Conservation (phyloP, 2,329 filamentous ascomycete genomes). For the Calonectria pseudoreteaudii region DNA sequence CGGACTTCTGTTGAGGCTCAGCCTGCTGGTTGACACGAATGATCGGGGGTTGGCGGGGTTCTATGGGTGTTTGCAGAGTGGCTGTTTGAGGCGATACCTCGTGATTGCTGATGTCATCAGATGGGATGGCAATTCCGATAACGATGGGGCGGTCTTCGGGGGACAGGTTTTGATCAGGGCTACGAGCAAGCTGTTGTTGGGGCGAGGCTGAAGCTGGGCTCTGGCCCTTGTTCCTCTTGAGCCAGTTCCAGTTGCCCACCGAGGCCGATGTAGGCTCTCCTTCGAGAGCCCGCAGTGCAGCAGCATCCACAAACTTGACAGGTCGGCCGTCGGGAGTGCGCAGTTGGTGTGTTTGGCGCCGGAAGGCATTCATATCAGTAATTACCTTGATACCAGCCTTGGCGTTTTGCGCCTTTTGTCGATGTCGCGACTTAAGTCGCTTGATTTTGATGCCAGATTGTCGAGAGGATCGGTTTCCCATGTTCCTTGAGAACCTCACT, state of each 20-base stretch:
- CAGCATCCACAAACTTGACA: constrained; percentile 68
- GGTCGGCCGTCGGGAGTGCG: constrained; percentile 47
- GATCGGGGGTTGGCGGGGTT: constrained; percentile 23
- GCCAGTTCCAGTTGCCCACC: constrained; percentile 69
- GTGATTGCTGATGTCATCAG: constrained; percentile 46
- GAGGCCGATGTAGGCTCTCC: constrained; percentile 65
- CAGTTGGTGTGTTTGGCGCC: constrained; percentile 51
- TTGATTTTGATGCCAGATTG: constrained; percentile 55
- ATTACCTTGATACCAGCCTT: constrained; percentile 75
- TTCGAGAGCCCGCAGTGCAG: constrained; percentile 69
- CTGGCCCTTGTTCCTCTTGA: constrained; percentile 55
- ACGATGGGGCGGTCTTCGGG: constrained; percentile 78
- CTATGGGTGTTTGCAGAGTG: constrained; percentile 51
- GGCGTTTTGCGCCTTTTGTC: constrained; percentile 71
- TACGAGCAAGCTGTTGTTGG: constrained; percentile 39
- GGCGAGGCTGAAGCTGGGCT: constrained; percentile 44
- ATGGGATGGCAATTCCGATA: constrained; percentile 76
- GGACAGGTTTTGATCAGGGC: constrained; percentile 64
- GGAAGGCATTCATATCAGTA: constrained; percentile 73
- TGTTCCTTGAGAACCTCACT: constrained; percentile 26
- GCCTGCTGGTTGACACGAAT: constrained; percentile 21
- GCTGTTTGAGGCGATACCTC: constrained; percentile 64
- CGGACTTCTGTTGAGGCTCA: constrained; percentile 56
- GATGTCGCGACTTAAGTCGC: constrained; percentile 68
- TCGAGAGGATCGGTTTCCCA: constrained; percentile 45